phyloP scores from a whole-genome alignment of 176 grass and related monocot species.

The Hordeum vulgare region MorexV3_pseudomolecules_assembly NC_058519.1:2569729-2570228 shows the following conservation, averaged over 20 bases:
- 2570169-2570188: neutral
- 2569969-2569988: neutral
- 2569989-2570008: neutral
- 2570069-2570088: neutral
- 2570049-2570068: neutral
- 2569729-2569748: constrained; percentile 44
- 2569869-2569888: constrained; percentile 27
- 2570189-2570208: neutral
- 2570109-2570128: neutral
- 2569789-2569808: constrained; percentile 21
- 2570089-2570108: neutral
- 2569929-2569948: neutral
- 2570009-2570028: neutral
- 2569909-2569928: neutral
- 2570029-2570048: neutral
- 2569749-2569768: constrained; percentile 39
- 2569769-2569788: constrained; percentile 21
- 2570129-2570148: neutral
- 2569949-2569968: neutral
- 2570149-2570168: neutral
- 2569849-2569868: constrained; percentile 26
- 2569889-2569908: constrained; percentile 44
- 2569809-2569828: constrained; percentile 30
- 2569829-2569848: constrained; percentile 32
- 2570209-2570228: neutral